These are phyloP conservation scores for Chlorella sp. DNA, from an alignment of 139 green algal genomes.

Conservation along the genomic window DNA sequence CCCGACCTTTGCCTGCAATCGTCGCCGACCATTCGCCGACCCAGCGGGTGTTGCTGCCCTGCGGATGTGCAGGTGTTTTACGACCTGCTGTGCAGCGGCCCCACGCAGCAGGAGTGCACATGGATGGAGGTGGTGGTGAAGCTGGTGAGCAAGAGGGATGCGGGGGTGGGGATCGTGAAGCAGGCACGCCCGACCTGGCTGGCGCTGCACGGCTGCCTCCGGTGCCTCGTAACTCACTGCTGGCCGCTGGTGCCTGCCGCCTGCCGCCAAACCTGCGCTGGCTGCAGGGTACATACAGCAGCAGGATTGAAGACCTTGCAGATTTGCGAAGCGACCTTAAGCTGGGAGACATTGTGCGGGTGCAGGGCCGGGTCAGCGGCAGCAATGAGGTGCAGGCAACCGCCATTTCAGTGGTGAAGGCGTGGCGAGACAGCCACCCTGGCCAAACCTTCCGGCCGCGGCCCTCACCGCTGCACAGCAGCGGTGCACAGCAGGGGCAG, in stretches of 20 bases:
- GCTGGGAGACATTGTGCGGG: not conserved
- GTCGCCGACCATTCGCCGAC: no score
- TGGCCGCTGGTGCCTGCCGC: not conserved
- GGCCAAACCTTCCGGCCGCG: not conserved
- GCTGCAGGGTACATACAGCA: not conserved
- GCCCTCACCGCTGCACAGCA: not conserved
- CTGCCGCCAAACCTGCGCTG: not conserved
- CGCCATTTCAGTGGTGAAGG: not conserved
- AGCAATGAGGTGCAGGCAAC: not conserved
- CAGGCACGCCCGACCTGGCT: no score
- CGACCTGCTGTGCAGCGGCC: not conserved
- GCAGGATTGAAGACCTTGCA: not conserved
- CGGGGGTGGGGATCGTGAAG: no score
- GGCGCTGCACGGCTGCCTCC: no score
- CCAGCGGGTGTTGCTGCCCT: not conserved
- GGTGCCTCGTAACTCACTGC: not conserved
- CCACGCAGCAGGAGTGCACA: no score
- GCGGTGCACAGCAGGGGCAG: not conserved
- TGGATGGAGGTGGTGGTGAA: constrained; percentile 14
- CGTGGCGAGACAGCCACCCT: not conserved
- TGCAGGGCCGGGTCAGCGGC: not conserved
- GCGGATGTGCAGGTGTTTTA: not conserved
- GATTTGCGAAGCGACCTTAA: not conserved
- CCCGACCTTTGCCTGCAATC: not conserved
- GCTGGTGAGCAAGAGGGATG: not conserved